Conservation (phyloP, 116 monocot genomes). For the Trichopus zeylanicus region DNA sequence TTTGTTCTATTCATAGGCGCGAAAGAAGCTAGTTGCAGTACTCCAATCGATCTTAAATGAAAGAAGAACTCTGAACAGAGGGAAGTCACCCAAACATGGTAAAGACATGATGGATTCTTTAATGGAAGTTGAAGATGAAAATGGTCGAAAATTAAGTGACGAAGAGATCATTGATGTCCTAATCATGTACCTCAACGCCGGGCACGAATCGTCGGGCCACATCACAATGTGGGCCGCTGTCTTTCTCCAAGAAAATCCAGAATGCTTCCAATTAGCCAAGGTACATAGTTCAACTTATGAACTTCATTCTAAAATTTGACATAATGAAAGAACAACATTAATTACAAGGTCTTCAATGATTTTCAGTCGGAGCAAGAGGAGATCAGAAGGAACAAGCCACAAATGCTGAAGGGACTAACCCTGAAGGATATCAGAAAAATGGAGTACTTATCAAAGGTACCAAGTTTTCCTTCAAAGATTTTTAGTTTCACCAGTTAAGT, state of each 20-base stretch:
- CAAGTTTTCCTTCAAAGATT: background rate
- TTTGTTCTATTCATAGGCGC: conserved; percentile 34
- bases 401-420: conserved; percentile 52
- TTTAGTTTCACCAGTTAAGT: background rate
- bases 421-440: conserved; percentile 75
- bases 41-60: conserved; percentile 56
- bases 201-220: conserved; percentile 97
- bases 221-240: conserved; percentile 96
- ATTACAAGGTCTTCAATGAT: background rate
- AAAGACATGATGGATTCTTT: conserved; percentile 91
- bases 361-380: conserved; percentile 81
- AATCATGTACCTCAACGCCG: conserved; percentile 98
- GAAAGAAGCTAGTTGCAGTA: conserved; percentile 56
- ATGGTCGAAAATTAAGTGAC: conserved; percentile 50
- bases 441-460: conserved; percentile 87
- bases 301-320: background rate
- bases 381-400: conserved; percentile 48
- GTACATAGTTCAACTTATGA: conserved; percentile 13
- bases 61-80: conserved; percentile 33
- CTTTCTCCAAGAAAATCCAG: conserved; percentile 73
- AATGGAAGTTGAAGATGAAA: conserved; percentile 74
- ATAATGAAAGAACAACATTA: background rate
- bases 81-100: background rate
- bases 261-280: conserved; percentile 62
- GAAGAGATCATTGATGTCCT: conserved; percentile 88